Conservation (phyloP, 164 flowering plant species). For the Magnolia sinica region DNA sequence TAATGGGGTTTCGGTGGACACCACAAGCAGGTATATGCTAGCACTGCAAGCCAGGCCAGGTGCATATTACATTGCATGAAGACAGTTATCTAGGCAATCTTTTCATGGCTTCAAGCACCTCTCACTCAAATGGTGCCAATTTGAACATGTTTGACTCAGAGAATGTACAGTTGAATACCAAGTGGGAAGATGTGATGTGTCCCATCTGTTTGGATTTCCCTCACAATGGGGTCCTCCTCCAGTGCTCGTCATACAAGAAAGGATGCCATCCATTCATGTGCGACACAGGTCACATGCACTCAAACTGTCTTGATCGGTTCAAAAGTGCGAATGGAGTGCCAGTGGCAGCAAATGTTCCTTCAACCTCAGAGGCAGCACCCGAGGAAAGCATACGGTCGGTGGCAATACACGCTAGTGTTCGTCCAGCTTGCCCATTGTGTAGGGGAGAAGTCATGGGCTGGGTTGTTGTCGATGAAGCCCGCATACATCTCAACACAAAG, state of each 20-base stretch:
- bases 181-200: conserved; percentile 77
- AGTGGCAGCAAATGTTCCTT: conserved; percentile 22
- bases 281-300: conserved; percentile 80
- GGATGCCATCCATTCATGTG: conserved; percentile 95
- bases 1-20: not conserved
- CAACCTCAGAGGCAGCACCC: conserved; percentile 28
- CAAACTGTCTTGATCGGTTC: conserved; percentile 85
- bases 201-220: conserved; percentile 95
- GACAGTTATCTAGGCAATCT: not conserved
- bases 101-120: conserved; percentile 28
- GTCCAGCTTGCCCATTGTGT: conserved; percentile 79
- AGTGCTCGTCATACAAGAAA: conserved; percentile 73
- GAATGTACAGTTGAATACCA: conserved; percentile 36
- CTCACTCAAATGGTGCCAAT: conserved; percentile 21
- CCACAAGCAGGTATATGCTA: not conserved
- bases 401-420: conserved; percentile 27
- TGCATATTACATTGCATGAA: not conserved
- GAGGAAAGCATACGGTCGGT: conserved; percentile 20
- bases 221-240: conserved; percentile 87
- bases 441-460: conserved; percentile 97
- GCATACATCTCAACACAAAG: conserved; percentile 55
- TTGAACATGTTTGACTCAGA: conserved; percentile 28
- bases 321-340: conserved; percentile 58
- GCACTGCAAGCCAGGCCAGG: not conserved
- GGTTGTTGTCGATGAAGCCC: conserved; percentile 63